Conservation (phyloP, 768 basidiomycete species). For the Russula sp. region DNA sequence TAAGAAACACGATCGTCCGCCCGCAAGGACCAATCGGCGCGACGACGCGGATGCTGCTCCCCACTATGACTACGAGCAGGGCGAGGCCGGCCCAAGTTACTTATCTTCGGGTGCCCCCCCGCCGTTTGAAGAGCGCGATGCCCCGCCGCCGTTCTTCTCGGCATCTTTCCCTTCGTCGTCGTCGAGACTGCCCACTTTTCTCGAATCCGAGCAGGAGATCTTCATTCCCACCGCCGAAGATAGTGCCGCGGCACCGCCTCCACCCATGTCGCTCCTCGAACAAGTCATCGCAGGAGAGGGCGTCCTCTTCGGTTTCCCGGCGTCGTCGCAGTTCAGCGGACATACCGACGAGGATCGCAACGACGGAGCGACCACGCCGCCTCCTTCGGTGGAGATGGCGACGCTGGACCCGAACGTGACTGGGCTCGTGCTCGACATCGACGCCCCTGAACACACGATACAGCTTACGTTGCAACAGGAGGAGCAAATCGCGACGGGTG, state of each 20-base stretch:
- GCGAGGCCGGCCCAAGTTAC: constrained; percentile 72
- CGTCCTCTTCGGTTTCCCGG: constrained; percentile 63
- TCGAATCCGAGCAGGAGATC: constrained; percentile 75
- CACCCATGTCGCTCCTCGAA: constrained; percentile 28
- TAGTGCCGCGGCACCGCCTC: constrained; percentile 32
- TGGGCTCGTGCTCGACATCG: constrained; percentile 50
- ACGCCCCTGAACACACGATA: constrained; percentile 46
- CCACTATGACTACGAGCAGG: constrained; percentile 50
- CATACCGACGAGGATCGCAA: constrained; percentile 55
- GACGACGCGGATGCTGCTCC: constrained; percentile 65
- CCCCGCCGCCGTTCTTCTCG: constrained; percentile 61
- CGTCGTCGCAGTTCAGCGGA: constrained; percentile 75
- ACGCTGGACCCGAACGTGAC: constrained; percentile 66
- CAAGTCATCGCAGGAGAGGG: constrained; percentile 65
- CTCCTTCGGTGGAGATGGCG: constrained; percentile 72
- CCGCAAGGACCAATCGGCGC: constrained; percentile 58
- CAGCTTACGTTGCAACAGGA: constrained; percentile 54
- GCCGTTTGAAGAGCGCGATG: constrained; percentile 79
- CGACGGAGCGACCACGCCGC: constrained; percentile 59
- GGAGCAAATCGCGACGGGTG: constrained; percentile 31
- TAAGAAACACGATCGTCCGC: constrained; percentile 85
- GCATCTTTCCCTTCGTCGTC: constrained; percentile 36
- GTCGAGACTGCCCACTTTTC: constrained; percentile 59
- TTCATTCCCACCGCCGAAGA: constrained; percentile 50
- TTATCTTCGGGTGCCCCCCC: constrained; percentile 62